phyloP scores from a whole-genome alignment of 2,329 filamentous ascomycete species.

The Sphaerulina musiva region DNA sequence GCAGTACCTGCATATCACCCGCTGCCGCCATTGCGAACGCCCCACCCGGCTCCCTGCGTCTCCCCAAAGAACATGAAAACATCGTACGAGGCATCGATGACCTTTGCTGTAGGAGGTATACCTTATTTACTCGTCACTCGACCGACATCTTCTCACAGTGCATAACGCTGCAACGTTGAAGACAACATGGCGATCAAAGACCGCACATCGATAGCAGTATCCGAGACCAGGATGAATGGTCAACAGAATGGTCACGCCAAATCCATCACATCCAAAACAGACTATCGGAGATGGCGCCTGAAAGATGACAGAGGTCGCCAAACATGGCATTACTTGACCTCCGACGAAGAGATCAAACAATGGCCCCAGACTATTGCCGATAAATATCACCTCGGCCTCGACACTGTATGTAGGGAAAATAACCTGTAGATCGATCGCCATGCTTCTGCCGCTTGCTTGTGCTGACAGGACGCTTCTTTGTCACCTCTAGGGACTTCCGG shows the following conservation, averaged over 20 bases:
- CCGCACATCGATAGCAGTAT: slow-evolving; percentile 3
- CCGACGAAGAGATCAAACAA: slow-evolving; percentile 60
- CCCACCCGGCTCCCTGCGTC: not conserved
- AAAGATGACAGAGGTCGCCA: slow-evolving; percentile 76
- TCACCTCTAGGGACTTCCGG: slow-evolving; percentile 59
- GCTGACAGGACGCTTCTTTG: slow-evolving; percentile 5
- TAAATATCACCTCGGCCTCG: slow-evolving; percentile 76
- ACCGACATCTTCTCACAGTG: not conserved
- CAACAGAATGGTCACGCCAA: slow-evolving; percentile 22
- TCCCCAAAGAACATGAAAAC: not conserved
- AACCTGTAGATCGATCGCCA: slow-evolving; percentile 34
- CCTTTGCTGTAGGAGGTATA: no score
- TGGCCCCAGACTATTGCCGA: slow-evolving; percentile 90
- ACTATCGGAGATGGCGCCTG: slow-evolving; percentile 77
- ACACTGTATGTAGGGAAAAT: slow-evolving; percentile 52
- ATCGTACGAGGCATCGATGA: slow-evolving; percentile 5
- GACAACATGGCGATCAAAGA: slow-evolving; percentile 9
- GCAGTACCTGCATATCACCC: slow-evolving; percentile 5
- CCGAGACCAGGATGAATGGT: slow-evolving; percentile 9
- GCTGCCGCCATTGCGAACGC: not conserved
- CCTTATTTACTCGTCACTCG: not conserved
- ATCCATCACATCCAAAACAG: slow-evolving; percentile 47
- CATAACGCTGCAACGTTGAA: not conserved
- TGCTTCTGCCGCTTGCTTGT: not conserved
- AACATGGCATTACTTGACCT: slow-evolving; percentile 84